phyloP scores from a whole-genome alignment of 2,329 filamentous ascomycete species.

The Capronia americana region DNA sequence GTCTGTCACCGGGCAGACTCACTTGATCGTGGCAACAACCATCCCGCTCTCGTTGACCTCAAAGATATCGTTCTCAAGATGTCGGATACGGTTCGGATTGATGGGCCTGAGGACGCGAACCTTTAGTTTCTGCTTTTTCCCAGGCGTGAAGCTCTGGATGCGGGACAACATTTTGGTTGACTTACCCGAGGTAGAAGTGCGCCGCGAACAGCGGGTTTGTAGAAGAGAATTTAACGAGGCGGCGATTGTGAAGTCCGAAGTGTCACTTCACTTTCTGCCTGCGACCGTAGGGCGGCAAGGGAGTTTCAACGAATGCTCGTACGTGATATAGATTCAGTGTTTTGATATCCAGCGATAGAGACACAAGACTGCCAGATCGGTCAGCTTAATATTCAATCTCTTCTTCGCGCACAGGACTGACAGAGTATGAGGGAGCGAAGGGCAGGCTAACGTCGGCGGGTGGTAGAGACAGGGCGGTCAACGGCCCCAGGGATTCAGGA shows the following conservation, averaged over 20 bases:
- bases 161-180: slow-evolving; percentile 16
- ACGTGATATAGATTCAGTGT: not conserved
- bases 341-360: slow-evolving; percentile 9
- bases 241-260: slow-evolving; percentile 12
- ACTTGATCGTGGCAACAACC: slow-evolving; percentile 71
- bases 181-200: slow-evolving; percentile 24
- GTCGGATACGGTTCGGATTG: slow-evolving; percentile 23
- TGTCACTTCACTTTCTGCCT: slow-evolving; percentile 16
- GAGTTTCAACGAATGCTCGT: not conserved
- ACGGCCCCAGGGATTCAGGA: slow-evolving; percentile 25
- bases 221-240: slow-evolving; percentile 10
- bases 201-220: not conserved
- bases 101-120: slow-evolving; percentile 16
- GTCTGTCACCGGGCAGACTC: slow-evolving; percentile 43
- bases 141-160: slow-evolving; percentile 15
- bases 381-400: slow-evolving; percentile 19
- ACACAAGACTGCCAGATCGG: slow-evolving; percentile 14
- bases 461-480: slow-evolving; percentile 27
- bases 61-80: slow-evolving; percentile 24
- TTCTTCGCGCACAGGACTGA: slow-evolving; percentile 23
- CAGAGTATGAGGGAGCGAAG: slow-evolving; percentile 23
- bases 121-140: slow-evolving; percentile 24
- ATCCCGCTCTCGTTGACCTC: slow-evolving; percentile 47
- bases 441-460: slow-evolving; percentile 18
- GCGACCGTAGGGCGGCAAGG: slow-evolving; percentile 13